Evolutionary conservation across 768 basidiomycete species (phyloP), one percentile per base, ranked within the genome.

Genomic region (Suillus spraguei): DNA sequence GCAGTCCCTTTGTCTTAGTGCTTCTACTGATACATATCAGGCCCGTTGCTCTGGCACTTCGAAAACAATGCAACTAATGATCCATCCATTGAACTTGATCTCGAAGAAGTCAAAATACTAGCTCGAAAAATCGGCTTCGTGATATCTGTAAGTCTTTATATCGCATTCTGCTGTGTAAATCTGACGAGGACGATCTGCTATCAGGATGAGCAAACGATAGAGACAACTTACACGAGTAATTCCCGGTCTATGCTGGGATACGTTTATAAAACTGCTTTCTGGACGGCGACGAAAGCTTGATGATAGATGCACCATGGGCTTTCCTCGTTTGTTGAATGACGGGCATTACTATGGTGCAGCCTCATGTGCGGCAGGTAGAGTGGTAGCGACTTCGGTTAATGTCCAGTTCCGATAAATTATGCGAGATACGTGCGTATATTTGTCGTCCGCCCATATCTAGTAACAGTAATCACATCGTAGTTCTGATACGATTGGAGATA

Each of bases 31-130:
- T 14, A 52, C 44, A 17, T 49, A 55, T 60, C 50, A 90, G 95
- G 96, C 3, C 97, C 97, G 0, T 78, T 97, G 1, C 77, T 98
- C n/a, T 99, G 97, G 96, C 97, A 99, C 73, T 98, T 89, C 76
- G 96, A 98, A 71, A 96, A 97, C 75, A 95, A 93, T 71, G 82
- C 74, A 61, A 85, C 87, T 47, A 86, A 87, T 66, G 94, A 97
- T 66, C 83, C 87, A 0, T 94, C 92, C 1, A 82, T 99, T 41
- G 96, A 98, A 76, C 81, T 98, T 20, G 90, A 89, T 69, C 77
- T 98, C n/a, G 91, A 93, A 63, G 95, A 98, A 71, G 83, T 97
- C 42, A 97, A 95, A 71, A 74, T 76, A 0, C 82, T 98, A 7
- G 89, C 87, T 2, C 80, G 81, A 28, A 77, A 79, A 54, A 84